phyloP scores from a whole-genome alignment of 306 rosid species.

The Oemleria cerasiformis region DNA sequence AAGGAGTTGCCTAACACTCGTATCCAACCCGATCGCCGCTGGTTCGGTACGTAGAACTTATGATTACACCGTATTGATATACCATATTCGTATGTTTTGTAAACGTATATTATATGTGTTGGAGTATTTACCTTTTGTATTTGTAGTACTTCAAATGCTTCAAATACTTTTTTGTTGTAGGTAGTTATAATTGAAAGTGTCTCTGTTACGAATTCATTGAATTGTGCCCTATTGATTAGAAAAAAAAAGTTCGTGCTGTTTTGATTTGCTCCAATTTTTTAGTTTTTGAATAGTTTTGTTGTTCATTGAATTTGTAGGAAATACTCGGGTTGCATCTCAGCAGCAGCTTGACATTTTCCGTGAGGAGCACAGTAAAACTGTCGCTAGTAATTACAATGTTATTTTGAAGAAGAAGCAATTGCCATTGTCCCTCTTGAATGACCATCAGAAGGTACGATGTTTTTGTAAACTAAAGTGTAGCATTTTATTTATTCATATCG shows the following conservation, averaged over 20 bases:
- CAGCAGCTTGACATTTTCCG: conserved; percentile 77
- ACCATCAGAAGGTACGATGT: conserved; percentile 70
- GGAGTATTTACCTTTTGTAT: not conserved
- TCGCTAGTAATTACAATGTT: conserved; percentile 55
- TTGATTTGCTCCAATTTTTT: not conserved
- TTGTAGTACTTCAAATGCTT: not conserved
- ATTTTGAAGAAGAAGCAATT: conserved; percentile 70
- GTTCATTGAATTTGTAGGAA: conserved; percentile 39
- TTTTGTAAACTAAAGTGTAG: not conserved
- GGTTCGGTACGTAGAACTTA: conserved; percentile 56
- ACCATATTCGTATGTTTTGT: not conserved
- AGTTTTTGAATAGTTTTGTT: not conserved
- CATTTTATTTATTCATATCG: not conserved
- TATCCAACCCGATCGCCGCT: conserved; percentile 89
- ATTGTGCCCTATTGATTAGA: not conserved
- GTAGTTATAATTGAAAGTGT: not conserved
- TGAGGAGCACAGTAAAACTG: conserved; percentile 42
- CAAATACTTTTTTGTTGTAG: no score
- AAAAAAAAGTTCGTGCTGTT: not conserved
- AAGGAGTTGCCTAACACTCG: conserved; percentile 72
- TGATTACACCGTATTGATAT: not conserved
- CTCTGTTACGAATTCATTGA: not conserved
- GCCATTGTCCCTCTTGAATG: conserved; percentile 74
- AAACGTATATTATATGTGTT: not conserved
- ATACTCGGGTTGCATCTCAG: conserved; percentile 77